Percentiles rank a stretch among this genome's conserved stretches.
Evolutionary conservation across 768 basidiomycete species (phyloP).

Genomic region (Peribolospora kevripleyi): DNA sequence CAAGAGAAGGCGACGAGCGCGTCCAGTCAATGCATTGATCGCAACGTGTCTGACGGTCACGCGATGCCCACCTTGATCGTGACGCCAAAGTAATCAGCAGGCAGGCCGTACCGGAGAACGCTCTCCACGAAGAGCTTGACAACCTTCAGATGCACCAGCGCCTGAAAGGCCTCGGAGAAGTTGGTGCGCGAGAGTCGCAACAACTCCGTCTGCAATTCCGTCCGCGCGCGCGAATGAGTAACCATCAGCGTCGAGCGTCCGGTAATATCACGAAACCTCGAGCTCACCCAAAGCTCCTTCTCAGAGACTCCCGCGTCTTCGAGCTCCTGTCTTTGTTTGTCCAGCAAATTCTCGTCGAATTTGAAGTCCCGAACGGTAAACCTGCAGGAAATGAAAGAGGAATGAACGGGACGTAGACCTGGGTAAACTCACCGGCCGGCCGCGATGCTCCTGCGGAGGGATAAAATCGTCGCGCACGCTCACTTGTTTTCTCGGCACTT

Average conservation of each 20-base stretch:
- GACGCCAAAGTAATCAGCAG: slow-evolving; percentile 66
- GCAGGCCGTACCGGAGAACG: slow-evolving; percentile 80
- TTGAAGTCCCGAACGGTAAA: slow-evolving; percentile 87
- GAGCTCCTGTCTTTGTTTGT: slow-evolving; percentile 58
- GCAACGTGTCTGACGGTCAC: not conserved
- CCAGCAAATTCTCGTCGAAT: slow-evolving; percentile 56
- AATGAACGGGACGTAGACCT: not conserved
- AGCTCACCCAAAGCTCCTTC: slow-evolving; percentile 82
- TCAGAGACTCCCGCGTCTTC: slow-evolving; percentile 59
- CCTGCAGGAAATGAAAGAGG: slow-evolving; percentile 22
- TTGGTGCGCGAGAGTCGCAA: slow-evolving; percentile 73
- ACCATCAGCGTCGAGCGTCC: not conserved
- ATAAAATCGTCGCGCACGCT: slow-evolving; percentile 9
- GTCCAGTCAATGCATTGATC: not conserved
- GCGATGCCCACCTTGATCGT: slow-evolving; percentile 41
- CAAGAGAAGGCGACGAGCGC: not conserved
- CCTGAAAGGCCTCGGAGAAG: slow-evolving; percentile 88
- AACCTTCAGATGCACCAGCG: slow-evolving; percentile 79
- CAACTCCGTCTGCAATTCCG: slow-evolving; percentile 47
- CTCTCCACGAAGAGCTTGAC: slow-evolving; percentile 81
- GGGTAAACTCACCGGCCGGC: not conserved
- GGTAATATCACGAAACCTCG: too few relatives aligned
- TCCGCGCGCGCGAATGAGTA: not conserved
- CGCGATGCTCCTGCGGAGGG: not conserved
- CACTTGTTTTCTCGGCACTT: slow-evolving; percentile 90